Evolutionary conservation across 371 early-diverging fungal species (phyloP).

Genomic region (Funneliformis caledonium): DNA sequence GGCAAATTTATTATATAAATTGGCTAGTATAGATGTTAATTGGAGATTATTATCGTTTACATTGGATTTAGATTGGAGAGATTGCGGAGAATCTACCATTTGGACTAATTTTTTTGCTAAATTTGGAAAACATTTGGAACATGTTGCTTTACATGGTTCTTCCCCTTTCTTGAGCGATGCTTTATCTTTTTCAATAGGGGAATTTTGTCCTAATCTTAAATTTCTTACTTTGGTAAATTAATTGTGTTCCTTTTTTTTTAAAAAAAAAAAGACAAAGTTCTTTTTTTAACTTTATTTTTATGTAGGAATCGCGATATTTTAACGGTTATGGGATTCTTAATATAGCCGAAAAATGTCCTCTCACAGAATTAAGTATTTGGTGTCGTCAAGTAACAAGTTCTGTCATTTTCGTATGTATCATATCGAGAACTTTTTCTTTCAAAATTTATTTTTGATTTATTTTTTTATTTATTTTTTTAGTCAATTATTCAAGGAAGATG

Average conservation of each 20-base stretch:
- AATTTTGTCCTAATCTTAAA: constrained; percentile 7
- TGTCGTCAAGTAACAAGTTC: constrained; percentile 22
- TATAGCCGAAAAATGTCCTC: constrained; percentile 3
- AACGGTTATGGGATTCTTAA: constrained; percentile 7
- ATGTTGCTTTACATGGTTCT: constrained; percentile 11
- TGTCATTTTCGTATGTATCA: background rate
- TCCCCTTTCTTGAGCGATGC: constrained; percentile 21
- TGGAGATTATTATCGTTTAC: constrained; percentile 21
- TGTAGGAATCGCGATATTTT: constrained; percentile 27
- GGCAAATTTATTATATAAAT: constrained; percentile 4
- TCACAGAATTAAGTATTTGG: constrained; percentile 11
- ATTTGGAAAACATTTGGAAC: constrained; percentile 6
- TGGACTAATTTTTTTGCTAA: constrained; percentile 14
- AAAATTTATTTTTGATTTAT: no score
- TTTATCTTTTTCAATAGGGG: constrained; percentile 10
- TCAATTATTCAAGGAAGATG: background rate
- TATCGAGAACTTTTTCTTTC: background rate
- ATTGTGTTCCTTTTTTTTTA: background rate
- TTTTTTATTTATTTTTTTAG: background rate
- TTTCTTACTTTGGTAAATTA: background rate
- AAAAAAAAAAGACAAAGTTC: background rate
- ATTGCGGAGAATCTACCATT: background rate
- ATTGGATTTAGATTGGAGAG: constrained; percentile 17
- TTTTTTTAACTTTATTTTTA: background rate
- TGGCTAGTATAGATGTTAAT: background rate